Base-by-base conservation (phyloP, 139 green algal species). In the Coelastrella sp. region DNA sequence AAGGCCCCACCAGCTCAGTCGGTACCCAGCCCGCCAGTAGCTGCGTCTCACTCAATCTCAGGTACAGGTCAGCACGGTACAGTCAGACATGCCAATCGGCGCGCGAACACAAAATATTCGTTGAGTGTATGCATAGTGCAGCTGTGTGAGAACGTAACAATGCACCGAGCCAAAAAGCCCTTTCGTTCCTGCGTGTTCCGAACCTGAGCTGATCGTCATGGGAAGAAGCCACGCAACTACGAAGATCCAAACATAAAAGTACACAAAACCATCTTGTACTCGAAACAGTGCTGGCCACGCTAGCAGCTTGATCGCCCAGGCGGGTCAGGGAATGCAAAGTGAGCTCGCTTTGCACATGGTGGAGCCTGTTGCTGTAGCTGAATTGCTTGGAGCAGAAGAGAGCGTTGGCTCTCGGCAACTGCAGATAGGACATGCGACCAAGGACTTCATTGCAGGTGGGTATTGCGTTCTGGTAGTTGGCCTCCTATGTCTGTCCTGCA, bases 391-490 rank as follows among this genome's bases (percentile, higher is more conserved):
- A 15, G 53, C 63, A 15, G 75, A 82, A 30, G 23, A n/a, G 5
- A 71, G 48, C 53, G 41, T 82, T 38, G 75, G 35, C 1, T 34
- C 34, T 23, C 37, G 38, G 40, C 35, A 40, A 6, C 5, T 82
- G 51, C 27, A 71, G 35, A 82, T 82, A 7, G 53, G 75, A 1
- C 75, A 82, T 59, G 75, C 75, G 51, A 53, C 53, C 23, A 82
- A 82, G 23, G 75, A 82, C 75, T 82, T 82, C 25, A 2, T 82
- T 8, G 75, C 75, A 69, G 73, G 73, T 68, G 15, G 6, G 73
- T 13, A 45, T 50, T 30, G 21, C 25, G n/a, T n/a, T n/a, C n/a
- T n/a, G n/a, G n/a, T n/a, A n/a, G n/a, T n/a, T n/a, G n/a, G n/a
- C n/a, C n/a, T n/a, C n/a, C n/a, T n/a, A n/a, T n/a, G n/a, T n/a